Evolutionary conservation across 345 rosid genomes (phyloP).

Genomic region (Arabis hirsuta): DNA sequence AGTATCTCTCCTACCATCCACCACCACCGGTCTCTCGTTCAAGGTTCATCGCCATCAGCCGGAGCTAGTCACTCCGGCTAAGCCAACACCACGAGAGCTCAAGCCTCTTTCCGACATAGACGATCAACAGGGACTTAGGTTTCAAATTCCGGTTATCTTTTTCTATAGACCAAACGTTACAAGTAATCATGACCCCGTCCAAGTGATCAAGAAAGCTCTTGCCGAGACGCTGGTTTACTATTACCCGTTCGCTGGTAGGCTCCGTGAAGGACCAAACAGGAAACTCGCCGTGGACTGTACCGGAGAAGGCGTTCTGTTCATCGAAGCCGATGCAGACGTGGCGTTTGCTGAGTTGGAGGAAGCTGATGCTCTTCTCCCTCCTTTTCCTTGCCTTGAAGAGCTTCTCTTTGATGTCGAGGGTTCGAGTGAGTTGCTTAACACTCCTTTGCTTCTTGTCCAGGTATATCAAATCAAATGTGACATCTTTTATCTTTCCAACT

Average conservation of each 20-base stretch:
- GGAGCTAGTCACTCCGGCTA: constrained; percentile 44
- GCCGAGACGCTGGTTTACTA: constrained; percentile 50
- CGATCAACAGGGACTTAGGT: constrained; percentile 49
- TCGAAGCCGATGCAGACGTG: constrained; percentile 61
- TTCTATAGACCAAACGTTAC: constrained; percentile 35
- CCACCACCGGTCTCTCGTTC: constrained; percentile 34
- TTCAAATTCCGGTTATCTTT: constrained; percentile 39
- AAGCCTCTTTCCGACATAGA: constrained; percentile 52
- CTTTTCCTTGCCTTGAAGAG: constrained; percentile 57
- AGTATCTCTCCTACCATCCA: constrained; percentile 13
- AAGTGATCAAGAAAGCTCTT: constrained; percentile 49
- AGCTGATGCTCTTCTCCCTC: constrained; percentile 56
- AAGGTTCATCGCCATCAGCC: constrained; percentile 41
- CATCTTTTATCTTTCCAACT: too few species aligned
- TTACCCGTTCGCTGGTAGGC: constrained; percentile 64
- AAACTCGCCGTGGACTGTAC: constrained; percentile 65
- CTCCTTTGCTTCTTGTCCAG: constrained; percentile 60
- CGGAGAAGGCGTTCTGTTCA: constrained; percentile 55
- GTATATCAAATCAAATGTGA: constrained; percentile 14
- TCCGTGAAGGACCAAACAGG: constrained; percentile 48
- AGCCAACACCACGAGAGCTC: constrained; percentile 45
- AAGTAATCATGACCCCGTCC: constrained; percentile 48
- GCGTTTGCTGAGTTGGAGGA: constrained; percentile 46
- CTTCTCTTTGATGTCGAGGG: constrained; percentile 61
- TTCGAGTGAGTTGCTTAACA: constrained; percentile 46